Evolutionary conservation across 73 alveolate species (phyloP).

Genomic region (Durusdinium trenchii): DNA sequence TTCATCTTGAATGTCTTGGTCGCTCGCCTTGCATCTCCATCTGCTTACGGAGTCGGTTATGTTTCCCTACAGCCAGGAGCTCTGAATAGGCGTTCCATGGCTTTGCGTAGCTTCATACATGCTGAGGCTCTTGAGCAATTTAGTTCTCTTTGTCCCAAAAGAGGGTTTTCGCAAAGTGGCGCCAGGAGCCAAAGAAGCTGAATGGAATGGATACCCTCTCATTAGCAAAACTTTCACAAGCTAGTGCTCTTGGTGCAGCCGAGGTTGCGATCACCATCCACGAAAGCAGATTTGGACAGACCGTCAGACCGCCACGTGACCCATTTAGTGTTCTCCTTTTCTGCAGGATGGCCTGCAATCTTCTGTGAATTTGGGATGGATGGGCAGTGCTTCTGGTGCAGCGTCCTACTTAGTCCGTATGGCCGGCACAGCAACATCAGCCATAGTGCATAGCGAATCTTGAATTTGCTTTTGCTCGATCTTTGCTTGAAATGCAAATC

Average conservation of each 20-base stretch:
- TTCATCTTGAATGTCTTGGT: conserved; percentile 50
- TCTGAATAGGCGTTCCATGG: background rate
- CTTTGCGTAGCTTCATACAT: background rate
- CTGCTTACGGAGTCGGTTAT: conserved; percentile 77
- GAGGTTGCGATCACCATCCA: background rate
- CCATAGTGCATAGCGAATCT: too few species aligned
- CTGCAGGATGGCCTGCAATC: conserved; percentile 45
- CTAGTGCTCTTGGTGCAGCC: background rate
- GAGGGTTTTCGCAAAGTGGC: conserved; percentile 93
- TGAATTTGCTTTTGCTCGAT: too few species aligned
- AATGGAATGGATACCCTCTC: background rate
- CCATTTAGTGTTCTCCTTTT: background rate
- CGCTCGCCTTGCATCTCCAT: conserved; percentile 80
- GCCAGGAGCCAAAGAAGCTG: background rate
- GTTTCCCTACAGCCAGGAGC: conserved; percentile 59
- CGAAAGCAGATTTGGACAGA: background rate
- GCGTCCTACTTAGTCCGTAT: background rate
- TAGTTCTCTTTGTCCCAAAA: conserved; percentile 71
- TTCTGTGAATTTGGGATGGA: conserved; percentile 71
- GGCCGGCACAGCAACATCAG: too few species aligned
- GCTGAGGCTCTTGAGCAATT: conserved; percentile 53
- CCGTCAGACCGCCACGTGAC: background rate
- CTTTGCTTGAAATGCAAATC: too few species aligned
- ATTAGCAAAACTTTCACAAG: background rate
- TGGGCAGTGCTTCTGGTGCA: conserved; percentile 56